These are phyloP conservation scores for Drosera capensis DNA, from an alignment of 148 eudicot species.

Conservation along the genomic window DNA sequence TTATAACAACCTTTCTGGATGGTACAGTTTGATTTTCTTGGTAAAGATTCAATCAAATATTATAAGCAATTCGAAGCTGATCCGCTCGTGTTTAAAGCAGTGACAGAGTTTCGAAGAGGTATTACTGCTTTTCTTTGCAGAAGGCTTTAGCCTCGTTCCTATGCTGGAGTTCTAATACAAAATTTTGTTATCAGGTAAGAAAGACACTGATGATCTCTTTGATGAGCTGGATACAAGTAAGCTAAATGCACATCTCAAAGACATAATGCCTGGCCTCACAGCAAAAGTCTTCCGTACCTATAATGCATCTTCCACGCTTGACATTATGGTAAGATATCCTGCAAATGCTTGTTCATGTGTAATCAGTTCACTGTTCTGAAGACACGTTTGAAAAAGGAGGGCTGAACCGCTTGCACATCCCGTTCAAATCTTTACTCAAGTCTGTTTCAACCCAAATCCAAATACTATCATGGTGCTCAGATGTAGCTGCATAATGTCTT, in stretches of 20 bases:
- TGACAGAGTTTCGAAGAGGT: conserved; percentile 64
- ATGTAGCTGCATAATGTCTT: no score
- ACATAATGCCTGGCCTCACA: not conserved
- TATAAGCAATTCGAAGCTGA: conserved; percentile 72
- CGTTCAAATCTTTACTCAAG: no score
- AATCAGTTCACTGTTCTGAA: not conserved
- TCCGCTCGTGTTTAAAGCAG: conserved; percentile 66
- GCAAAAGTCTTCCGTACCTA: not conserved
- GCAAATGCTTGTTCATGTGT: not conserved
- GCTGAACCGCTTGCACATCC: no score
- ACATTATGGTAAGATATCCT: not conserved
- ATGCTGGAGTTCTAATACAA: not conserved
- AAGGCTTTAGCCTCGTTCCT: not conserved
- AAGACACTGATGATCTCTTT: conserved; percentile 23
- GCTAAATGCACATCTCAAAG: not conserved
- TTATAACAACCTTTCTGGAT: conserved; percentile 3
- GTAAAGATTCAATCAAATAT: conserved; percentile 96
- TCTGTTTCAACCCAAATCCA: no score
- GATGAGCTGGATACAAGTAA: conserved; percentile 46
- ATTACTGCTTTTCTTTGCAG: conserved; percentile 11
- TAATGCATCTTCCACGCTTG: not conserved
- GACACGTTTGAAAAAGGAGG: no score
- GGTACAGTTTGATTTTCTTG: conserved; percentile 93
- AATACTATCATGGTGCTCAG: no score
- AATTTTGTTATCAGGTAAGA: not conserved